Base-by-base conservation (phyloP, 306 rosid species). In the Acacia melanoxylon region DNA sequence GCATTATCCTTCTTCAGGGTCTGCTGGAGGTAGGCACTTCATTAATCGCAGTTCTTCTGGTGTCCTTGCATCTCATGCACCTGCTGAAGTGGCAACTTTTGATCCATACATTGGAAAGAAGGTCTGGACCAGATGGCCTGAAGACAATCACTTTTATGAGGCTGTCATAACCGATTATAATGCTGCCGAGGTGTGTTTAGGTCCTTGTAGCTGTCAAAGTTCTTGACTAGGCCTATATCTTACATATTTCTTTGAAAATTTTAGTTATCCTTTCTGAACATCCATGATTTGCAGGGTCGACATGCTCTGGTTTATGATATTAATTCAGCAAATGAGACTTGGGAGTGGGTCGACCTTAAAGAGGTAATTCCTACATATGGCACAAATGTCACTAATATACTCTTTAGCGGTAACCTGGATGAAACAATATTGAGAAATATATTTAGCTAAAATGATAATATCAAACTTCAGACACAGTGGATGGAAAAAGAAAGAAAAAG, bases 101-200 rank as follows among this genome's bases (percentile, higher is more conserved):
- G 94, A 96, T 76, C 87, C 91, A 9, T 89, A 91, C 71, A 82
- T 96, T 73, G 99, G 97, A 80, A 92, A 89, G 90, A 96, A 89
- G 85, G 97, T 96, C 82, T 89, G 97, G 97, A 93, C 96, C 45
- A 89, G 97, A 74, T 96, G 99, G 99, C 99, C 97, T 54, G 94
- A 85, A 83, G 97, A 96, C 86, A 96, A 96, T 83, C 89, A 82
- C 89, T 96, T 96, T 82, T 96, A 96, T 71, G 97, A 96, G 89
- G 98, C 99, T 83, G 84, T 91, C 58, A 85, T 96, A 75, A 92
- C 98, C 27, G 94, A 92, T 75, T 96, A 92, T 87, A 87, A 93
- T 70, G 78, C 81, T 61, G 68, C 89, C 2, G 94, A 93, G 89
- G 99, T 93, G 81, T 77, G 85, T 75, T 72, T 61, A 49, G 27